Conservation (phyloP, 2,329 filamentous ascomycete species). For the Onygenales sp. region DNA sequence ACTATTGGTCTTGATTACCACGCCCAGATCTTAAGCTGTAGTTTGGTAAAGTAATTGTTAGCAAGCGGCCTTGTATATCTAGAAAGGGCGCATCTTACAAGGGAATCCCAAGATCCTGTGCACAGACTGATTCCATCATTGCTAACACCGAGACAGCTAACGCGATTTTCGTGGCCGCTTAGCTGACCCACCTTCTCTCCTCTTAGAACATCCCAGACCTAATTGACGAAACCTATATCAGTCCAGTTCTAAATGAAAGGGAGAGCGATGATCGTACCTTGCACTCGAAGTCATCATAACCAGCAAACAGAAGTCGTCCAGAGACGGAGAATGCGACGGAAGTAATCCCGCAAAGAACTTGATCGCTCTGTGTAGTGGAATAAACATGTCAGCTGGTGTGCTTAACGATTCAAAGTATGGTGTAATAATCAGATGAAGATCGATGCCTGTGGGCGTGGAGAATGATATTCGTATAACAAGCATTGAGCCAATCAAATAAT, state of each 20-base stretch:
- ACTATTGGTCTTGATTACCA: slow-evolving; percentile 45
- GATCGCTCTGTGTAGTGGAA: slow-evolving; percentile 61
- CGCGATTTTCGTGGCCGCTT: slow-evolving; percentile 95
- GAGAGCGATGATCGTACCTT: slow-evolving; percentile 56
- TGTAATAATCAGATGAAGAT: neutral
- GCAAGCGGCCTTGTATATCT: slow-evolving; percentile 4
- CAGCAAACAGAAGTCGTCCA: slow-evolving; percentile 86
- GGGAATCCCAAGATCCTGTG: slow-evolving; percentile 98
- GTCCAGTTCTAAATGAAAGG: slow-evolving; percentile 9
- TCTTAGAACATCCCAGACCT: slow-evolving; percentile 97
- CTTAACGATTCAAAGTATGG: neutral
- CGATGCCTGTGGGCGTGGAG: neutral
- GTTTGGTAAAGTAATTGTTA: slow-evolving; percentile 10
- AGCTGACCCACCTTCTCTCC: slow-evolving; percentile 95
- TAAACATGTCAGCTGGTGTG: slow-evolving; percentile 8
- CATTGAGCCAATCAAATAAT: neutral
- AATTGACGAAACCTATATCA: slow-evolving; percentile 18
- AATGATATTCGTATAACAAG: neutral
- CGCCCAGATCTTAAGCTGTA: slow-evolving; percentile 78
- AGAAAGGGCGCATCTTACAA: slow-evolving; percentile 53
- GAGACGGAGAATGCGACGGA: slow-evolving; percentile 97
- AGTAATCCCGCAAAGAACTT: slow-evolving; percentile 94
- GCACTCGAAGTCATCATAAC: slow-evolving; percentile 99
- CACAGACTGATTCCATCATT: slow-evolving; percentile 98
- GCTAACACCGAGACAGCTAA: slow-evolving; percentile 96